A percentile compares a stretch with the other conserved stretches of the same genome.
phyloP scores from a whole-genome alignment of 164 flowering plant genomes.

The Dillenia suffruticosa region DNA sequence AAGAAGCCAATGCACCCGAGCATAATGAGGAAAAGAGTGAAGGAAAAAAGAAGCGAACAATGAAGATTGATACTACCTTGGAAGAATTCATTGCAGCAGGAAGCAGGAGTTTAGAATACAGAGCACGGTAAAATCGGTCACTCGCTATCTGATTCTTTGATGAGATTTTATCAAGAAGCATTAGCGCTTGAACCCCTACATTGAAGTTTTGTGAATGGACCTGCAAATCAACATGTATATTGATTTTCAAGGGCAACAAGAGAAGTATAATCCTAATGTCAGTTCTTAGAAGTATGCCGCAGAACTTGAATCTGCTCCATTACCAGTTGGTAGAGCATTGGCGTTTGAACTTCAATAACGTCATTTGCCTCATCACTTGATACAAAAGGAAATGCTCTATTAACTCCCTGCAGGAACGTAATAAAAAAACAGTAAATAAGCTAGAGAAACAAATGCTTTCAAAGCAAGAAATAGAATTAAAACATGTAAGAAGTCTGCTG shows the following conservation, averaged over 20 bases:
- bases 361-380: constrained; percentile 83
- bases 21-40: background rate
- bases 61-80: constrained; percentile 42
- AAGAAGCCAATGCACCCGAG: too few relatives aligned
- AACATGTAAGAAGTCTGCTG: background rate
- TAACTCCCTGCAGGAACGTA: constrained; percentile 66
- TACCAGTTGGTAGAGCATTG: constrained; percentile 88
- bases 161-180: constrained; percentile 91
- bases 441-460: background rate
- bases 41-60: background rate
- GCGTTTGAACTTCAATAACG: constrained; percentile 75
- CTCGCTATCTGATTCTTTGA: constrained; percentile 89
- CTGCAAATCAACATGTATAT: constrained; percentile 32
- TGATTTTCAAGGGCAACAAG: too few relatives aligned
- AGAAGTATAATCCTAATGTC: too few relatives aligned
- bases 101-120: constrained; percentile 81
- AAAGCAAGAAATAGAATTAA: background rate
- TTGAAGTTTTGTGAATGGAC: constrained; percentile 95
- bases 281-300: too few relatives aligned
- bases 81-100: constrained; percentile 92
- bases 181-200: constrained; percentile 89
- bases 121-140: constrained; percentile 91
- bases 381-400: constrained; percentile 94
- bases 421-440: background rate
- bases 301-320: constrained; percentile 4